A percentile compares a stretch with the other conserved stretches of the same genome.
Evolutionary conservation across 768 basidiomycete genomes (phyloP).

Genomic region (Rhodotorula taiwanensis): DNA sequence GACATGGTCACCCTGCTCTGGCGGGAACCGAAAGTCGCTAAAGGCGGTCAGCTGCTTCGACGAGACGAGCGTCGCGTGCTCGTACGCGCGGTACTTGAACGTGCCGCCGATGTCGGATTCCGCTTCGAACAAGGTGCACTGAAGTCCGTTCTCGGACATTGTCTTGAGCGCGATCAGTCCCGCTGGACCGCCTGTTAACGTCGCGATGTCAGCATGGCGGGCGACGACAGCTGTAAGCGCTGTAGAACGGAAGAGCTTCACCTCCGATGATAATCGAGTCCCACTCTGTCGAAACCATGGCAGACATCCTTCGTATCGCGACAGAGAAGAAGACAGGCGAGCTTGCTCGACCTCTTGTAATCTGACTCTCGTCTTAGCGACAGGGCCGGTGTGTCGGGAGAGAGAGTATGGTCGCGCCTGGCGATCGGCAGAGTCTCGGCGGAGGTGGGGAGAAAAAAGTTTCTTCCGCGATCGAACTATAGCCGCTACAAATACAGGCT

Average conservation of each 20-base stretch:
- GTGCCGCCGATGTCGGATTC: slow-evolving; percentile 54
- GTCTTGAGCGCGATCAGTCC: slow-evolving; percentile 54
- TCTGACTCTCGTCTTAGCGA: no score
- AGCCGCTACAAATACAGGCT: no score
- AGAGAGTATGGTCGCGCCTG: no score
- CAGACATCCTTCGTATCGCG: no score
- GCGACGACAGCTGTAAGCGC: no score
- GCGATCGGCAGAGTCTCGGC: no score
- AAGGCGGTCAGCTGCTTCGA: slow-evolving; percentile 57
- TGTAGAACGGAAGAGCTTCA: no score
- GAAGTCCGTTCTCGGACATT: slow-evolving; percentile 50
- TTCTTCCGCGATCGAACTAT: no score
- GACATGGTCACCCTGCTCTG: slow-evolving; percentile 51
- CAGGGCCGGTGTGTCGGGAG: no score
- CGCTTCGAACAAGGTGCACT: slow-evolving; percentile 48
- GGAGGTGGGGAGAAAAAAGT: no score
- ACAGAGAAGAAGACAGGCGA: no score
- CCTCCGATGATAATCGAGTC: slow-evolving; percentile 8
- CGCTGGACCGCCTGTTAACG: slow-evolving; percentile 50
- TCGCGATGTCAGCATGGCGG: not conserved
- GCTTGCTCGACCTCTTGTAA: no score
- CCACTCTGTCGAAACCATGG: not conserved
- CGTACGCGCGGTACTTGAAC: slow-evolving; percentile 44
- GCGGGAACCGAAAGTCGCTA: slow-evolving; percentile 55
- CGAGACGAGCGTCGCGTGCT: slow-evolving; percentile 54